Evolutionary conservation across 1,284 basidiomycete genomes (phyloP), one percentile per base, ranked within the genome.

Genomic region (Chondrostereum purpureum): DNA sequence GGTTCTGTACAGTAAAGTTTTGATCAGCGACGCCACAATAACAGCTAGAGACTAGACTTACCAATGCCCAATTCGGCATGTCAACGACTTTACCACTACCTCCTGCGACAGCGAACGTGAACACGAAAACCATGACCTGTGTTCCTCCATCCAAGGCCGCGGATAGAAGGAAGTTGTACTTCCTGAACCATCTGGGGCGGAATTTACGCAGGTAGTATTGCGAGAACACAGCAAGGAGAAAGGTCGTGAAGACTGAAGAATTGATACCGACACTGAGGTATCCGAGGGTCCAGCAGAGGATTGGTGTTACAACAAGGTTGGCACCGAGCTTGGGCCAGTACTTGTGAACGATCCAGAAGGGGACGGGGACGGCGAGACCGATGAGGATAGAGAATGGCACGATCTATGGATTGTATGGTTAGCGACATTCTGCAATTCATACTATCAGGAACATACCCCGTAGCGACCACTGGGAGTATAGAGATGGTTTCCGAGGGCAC

Each of bases 111-210:
- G 77, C 75, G 51, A 79, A 78, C n/a, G 72, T 73, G 16, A 74
- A 64, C 12, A 68, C 61, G 47, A 69, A 68, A 16, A 66, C 56
- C 59, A 66, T 64, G 14, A 61, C 58, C 52, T 61, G 47, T 5
- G 78, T 75, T 12, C 82, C 83, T 27, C 82, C 83, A 53, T 84
- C 83, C 24, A 83, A 60, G 2, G 78, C 82, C 21, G 78, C 81
- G 5, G 78, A 78, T 1, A 85, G 63, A 45, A 85, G 70, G 55
- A 80, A 84, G 61, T 83, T 84, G 62, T 82, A 82, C 57, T 79
- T 76, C 56, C 70, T 69, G 56, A 72, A 76, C 72, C 72, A 75
- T 19, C 70, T 68, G 56, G 80, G 80, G 50, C 79, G 72, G 46
- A 75, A 72, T 38, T 63, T 67, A 43, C 80, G 64, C 14, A 81